Evolutionary conservation across 2,329 filamentous ascomycete species (phyloP), one percentile per base, ranked within the genome.

Genomic region (Botrytis aclada): DNA sequence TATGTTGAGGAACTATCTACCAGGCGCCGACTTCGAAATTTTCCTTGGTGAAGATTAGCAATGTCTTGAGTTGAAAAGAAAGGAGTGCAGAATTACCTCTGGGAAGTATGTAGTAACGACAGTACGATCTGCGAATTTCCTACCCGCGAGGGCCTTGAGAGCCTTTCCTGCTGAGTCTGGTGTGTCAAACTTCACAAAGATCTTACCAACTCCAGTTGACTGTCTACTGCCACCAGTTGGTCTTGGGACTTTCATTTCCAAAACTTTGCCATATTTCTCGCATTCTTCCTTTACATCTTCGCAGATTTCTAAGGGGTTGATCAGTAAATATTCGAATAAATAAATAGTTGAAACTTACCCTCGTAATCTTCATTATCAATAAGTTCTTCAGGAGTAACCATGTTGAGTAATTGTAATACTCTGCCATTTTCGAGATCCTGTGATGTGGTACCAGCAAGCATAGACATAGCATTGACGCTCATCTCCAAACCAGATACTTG

Each of bases 31-130:
- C 81, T 80, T 98, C 95, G 79, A 98, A 98, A 81, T 97, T 97
- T 83, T 98, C 95, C 90, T 95, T 75, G 47, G 51, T 22, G 72
- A 74, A 73, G 76, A 32, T 72, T 60, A 73, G 78, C 86, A 80
- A 85, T 82, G 65, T 43, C 47, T 39, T 7, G 66, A 22, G 67
- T 9, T 32, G 60, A 72, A 69, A 51, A 9, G 54, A 54, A 69
- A 25, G 37, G 34, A 20, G 0, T 60, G 5, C 16, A 9, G 47
- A 69, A 75, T 82, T 85, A 93, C 93, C 88, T 98, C 97, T 34
- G 94, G 93, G 82, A 98, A 99, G 84, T 96, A 98, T 6, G 96
- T 98, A 4, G 93, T 94, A 20, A 99, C 94, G 41, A 99, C 97
- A 5, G 96, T 99, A 78, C 97, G 89, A 83, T 98, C 94, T 0